These are phyloP conservation scores for Paragyromitra xinjiangensis DNA, from an alignment of 495 filamentous ascomycete species.

Conservation along the genomic window DNA sequence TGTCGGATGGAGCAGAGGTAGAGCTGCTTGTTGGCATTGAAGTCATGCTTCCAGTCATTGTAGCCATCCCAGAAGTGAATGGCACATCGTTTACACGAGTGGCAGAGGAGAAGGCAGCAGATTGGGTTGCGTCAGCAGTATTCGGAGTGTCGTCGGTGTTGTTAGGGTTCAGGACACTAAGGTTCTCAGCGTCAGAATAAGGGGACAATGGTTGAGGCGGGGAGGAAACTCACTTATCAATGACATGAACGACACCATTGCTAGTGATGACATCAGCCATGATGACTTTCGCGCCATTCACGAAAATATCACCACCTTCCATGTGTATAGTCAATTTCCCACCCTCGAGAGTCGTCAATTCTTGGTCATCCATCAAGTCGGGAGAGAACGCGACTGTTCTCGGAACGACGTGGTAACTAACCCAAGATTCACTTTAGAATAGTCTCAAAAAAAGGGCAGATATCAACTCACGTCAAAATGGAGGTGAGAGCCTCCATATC, in stretches of 20 bases:
- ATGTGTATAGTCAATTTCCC: constrained; percentile 65
- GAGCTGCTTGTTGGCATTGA: constrained; percentile 52
- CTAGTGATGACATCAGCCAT: constrained; percentile 67
- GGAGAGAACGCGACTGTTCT: constrained; percentile 65
- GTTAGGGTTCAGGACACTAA: constrained; percentile 70
- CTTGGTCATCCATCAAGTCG: constrained; percentile 61
- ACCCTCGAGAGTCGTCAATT: constrained; percentile 62
- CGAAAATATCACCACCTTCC: constrained; percentile 61
- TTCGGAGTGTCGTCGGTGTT: constrained; percentile 63
- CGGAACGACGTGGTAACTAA: constrained; percentile 67
- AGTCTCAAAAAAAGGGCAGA: neutral
- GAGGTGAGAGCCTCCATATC: constrained; percentile 61
- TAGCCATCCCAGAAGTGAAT: constrained; percentile 61
- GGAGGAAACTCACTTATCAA: constrained; percentile 63
- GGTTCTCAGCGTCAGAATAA: constrained; percentile 11
- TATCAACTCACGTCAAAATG: constrained; percentile 60
- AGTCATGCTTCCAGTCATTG: constrained; percentile 57
- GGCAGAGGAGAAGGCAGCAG: constrained; percentile 65
- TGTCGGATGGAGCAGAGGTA: constrained; percentile 52
- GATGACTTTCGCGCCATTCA: constrained; percentile 66
- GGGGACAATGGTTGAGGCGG: neutral
- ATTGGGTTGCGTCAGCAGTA: constrained; percentile 61
- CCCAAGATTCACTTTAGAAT: neutral
- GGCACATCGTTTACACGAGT: constrained; percentile 60
- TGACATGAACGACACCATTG: constrained; percentile 75